Percentiles rank a stretch among this genome's conserved stretches.
These are phyloP conservation scores for Quercus wislizeni DNA, from an alignment of 306 rosid species.

Conservation along the genomic window DNA sequence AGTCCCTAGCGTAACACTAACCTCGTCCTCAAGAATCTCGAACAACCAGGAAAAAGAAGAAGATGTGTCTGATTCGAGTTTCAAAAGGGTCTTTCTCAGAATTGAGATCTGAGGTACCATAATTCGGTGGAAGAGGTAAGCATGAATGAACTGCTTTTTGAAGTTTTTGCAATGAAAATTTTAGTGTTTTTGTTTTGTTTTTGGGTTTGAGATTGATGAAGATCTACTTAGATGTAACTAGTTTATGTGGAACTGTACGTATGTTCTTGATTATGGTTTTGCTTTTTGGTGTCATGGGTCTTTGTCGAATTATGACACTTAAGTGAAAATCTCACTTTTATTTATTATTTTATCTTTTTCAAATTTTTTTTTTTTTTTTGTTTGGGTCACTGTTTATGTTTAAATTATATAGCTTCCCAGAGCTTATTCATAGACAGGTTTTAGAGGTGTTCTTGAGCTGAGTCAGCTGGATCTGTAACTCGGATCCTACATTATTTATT, in stretches of 20 bases:
- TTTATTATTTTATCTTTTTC: background rate
- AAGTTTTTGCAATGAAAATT: background rate
- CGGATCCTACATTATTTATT: background rate
- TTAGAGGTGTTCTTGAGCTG: background rate
- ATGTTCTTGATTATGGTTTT: background rate
- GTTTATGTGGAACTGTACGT: background rate
- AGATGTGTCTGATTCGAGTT: slow-evolving; percentile 8
- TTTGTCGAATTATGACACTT: background rate
- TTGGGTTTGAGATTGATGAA: background rate
- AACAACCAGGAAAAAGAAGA: background rate
- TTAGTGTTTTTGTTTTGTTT: background rate
- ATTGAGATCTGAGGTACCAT: slow-evolving; percentile 21
- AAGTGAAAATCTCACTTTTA: no score
- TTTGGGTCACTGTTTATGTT: background rate
- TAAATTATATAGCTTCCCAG: background rate
- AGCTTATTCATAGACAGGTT: background rate
- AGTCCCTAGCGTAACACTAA: background rate
- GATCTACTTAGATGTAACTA: background rate
- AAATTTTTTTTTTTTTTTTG: background rate
- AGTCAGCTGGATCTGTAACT: slow-evolving; percentile 17
- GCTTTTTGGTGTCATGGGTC: background rate
- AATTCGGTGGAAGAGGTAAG: slow-evolving; percentile 21
- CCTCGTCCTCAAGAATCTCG: slow-evolving; percentile 6
- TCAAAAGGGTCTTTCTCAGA: slow-evolving; percentile 7
- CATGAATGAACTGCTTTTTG: background rate